Percentiles rank a stretch among this genome's conserved stretches.
Evolutionary conservation across 164 flowering plant genomes (phyloP).

Genomic region (Stephania cephalantha): DNA sequence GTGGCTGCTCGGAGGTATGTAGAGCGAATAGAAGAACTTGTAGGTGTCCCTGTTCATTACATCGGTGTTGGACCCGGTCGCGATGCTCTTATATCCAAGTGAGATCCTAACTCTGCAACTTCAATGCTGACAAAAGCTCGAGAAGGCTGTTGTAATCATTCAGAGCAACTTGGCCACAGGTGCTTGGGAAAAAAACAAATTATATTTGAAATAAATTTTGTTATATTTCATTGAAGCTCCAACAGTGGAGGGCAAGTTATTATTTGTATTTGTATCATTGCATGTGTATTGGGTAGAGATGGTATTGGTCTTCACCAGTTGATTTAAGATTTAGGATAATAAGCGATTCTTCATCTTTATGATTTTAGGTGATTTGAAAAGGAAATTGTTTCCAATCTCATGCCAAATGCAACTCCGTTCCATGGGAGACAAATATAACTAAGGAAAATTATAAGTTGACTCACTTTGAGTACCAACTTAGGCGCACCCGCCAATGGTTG

Average conservation of each 20-base stretch:
- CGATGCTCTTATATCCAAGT: conserved; percentile 81
- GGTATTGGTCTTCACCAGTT: neutral
- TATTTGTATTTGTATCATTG: neutral
- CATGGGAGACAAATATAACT: no score
- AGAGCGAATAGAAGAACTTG: conserved; percentile 85
- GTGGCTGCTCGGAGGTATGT: conserved; percentile 69
- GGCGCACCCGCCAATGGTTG: no score
- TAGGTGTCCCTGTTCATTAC: conserved; percentile 79
- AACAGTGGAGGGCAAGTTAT: neutral
- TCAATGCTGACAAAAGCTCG: neutral
- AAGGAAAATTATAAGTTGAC: no score
- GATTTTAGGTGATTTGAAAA: no score
- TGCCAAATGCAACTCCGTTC: no score
- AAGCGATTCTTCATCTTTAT: no score
- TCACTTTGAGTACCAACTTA: no score
- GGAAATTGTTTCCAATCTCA: no score
- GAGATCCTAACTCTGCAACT: conserved; percentile 4
- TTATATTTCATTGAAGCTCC: neutral
- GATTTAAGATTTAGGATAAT: no score
- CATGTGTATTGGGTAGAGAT: neutral
- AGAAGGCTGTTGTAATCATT: neutral
- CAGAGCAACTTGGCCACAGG: neutral
- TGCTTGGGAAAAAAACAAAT: no score
- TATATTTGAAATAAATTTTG: no score
- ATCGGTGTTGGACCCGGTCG: conserved; percentile 93